Evolutionary conservation across 495 filamentous ascomycete genomes (phyloP).

Genomic region (Oidiodendron maius): DNA sequence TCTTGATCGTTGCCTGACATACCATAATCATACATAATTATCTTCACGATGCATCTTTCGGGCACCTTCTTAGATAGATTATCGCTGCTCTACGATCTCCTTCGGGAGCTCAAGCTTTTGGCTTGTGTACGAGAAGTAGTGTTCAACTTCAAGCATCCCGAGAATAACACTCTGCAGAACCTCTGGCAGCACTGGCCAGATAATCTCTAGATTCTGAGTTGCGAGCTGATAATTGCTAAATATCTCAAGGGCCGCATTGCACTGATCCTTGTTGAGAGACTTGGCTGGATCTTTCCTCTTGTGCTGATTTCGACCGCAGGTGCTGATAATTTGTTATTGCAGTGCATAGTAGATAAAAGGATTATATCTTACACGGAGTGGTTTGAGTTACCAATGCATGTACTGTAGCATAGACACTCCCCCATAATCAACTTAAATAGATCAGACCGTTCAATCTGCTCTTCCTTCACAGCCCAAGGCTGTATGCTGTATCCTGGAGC

Average conservation of each 20-base stretch:
- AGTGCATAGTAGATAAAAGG: not conserved
- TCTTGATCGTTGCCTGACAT: too few relatives aligned
- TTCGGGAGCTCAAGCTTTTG: not conserved
- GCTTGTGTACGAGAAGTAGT: not conserved
- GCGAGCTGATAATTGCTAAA: not conserved
- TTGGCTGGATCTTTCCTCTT: not conserved
- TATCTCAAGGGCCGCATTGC: not conserved
- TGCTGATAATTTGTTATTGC: not conserved
- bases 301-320: not conserved
- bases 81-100: not conserved
- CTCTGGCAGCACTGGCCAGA: not conserved
- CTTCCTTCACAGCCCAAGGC: not conserved
- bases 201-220: not conserved
- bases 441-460: not conserved
- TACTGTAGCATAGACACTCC: not conserved
- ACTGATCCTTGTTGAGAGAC: not conserved
- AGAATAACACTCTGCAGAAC: not conserved
- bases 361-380: not conserved
- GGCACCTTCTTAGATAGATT: not conserved
- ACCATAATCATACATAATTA: too few relatives aligned
- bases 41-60: too few relatives aligned
- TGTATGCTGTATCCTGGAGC: not conserved
- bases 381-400: not conserved
- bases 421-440: not conserved
- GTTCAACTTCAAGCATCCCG: not conserved